A percentile compares a stretch with the other conserved stretches of the same genome.
Conservation (phyloP, 352 stramenopile species). For the Pythium dissotocum region DNA sequence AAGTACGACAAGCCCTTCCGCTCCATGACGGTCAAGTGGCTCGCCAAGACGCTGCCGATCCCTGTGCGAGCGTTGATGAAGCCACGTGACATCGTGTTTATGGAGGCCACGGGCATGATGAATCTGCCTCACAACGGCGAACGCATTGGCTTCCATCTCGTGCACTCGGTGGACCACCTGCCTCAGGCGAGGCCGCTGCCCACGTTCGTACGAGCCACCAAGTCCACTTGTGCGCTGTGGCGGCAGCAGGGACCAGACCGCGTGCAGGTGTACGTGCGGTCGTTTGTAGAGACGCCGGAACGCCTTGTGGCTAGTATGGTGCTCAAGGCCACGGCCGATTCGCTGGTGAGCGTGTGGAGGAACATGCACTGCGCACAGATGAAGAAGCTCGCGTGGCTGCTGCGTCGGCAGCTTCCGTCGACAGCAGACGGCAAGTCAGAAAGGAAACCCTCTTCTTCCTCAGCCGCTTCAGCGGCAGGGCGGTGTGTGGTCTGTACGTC, state of each 20-base stretch:
- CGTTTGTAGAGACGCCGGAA: slow-evolving; percentile 22
- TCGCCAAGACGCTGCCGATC: slow-evolving; percentile 17
- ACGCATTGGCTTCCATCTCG: slow-evolving; percentile 53
- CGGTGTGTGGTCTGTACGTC: slow-evolving; percentile 28
- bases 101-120: slow-evolving; percentile 47
- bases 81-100: slow-evolving; percentile 57
- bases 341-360: slow-evolving; percentile 25
- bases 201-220: slow-evolving; percentile 30
- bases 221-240: slow-evolving; percentile 46
- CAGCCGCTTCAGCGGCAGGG: neutral
- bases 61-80: slow-evolving; percentile 41
- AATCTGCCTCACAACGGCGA: slow-evolving; percentile 37
- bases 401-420: slow-evolving; percentile 6
- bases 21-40: slow-evolving; percentile 35
- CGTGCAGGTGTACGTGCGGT: slow-evolving; percentile 25
- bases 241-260: slow-evolving; percentile 25
- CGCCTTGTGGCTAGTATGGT: slow-evolving; percentile 9
- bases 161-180: slow-evolving; percentile 47
- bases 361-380: slow-evolving; percentile 29
- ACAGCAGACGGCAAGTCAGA: neutral
- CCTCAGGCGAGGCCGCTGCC: slow-evolving; percentile 8
- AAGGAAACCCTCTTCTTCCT: neutral
- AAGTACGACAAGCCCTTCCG: slow-evolving; percentile 46
- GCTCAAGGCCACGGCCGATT: slow-evolving; percentile 16
- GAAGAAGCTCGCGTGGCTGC: slow-evolving; percentile 31